Evolutionary conservation across 805 yeast genomes (phyloP).

Genomic region (Kazachstania kunashirensis): DNA sequence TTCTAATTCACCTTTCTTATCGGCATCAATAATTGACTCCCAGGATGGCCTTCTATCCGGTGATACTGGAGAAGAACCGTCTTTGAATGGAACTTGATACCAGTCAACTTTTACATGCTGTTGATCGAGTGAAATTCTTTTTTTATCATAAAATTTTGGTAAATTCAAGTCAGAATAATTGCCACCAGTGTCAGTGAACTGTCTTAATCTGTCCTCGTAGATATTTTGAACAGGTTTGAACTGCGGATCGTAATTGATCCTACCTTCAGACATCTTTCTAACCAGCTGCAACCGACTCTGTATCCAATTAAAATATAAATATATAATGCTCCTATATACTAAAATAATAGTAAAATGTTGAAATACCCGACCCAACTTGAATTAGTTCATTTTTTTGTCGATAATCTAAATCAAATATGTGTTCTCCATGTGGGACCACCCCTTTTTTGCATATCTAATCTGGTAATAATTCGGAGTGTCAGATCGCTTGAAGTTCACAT

Average conservation of each 20-base stretch:
- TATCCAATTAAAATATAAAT: too few species aligned
- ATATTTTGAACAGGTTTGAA: constrained; percentile 58
- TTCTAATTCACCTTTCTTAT: constrained; percentile 26
- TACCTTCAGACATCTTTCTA: constrained; percentile 12
- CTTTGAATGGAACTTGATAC: constrained; percentile 59
- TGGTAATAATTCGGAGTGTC: too few species aligned
- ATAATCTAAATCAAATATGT: too few species aligned
- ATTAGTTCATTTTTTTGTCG: too few species aligned
- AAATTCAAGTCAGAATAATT: constrained; percentile 61
- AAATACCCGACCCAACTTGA: too few species aligned
- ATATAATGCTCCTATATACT: too few species aligned
- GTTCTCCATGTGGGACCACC: too few species aligned
- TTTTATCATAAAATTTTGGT: constrained; percentile 69
- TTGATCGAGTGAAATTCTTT: constrained; percentile 34
- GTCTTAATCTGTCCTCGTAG: constrained; percentile 48
- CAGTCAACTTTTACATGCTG: constrained; percentile 50
- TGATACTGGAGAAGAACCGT: constrained; percentile 33
- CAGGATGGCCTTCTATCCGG: constrained; percentile 31
- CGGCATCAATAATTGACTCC: constrained; percentile 21
- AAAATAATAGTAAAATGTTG: too few species aligned
- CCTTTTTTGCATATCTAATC: too few species aligned
- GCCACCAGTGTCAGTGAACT: constrained; percentile 63
- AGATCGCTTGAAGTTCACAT: too few species aligned
- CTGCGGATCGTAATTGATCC: constrained; percentile 36
- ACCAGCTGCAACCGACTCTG: too few species aligned